phyloP scores from a whole-genome alignment of 805 yeast species.

The Saturnispora diversa region DNA sequence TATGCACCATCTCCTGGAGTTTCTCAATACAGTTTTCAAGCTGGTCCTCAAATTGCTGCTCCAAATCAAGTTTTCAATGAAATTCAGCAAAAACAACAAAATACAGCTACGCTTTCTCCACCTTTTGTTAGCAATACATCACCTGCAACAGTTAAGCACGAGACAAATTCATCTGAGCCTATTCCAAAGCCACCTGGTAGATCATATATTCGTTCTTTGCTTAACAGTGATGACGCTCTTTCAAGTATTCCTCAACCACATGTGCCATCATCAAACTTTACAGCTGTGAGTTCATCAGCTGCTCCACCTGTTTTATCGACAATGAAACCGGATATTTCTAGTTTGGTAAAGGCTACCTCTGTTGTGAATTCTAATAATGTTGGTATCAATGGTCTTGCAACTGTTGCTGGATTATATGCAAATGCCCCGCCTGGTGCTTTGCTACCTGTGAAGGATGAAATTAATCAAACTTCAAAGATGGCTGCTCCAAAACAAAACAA shows the following conservation, averaged over 20 bases:
- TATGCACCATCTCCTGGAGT: background rate
- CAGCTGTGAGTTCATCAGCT: background rate
- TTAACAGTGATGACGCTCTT: conserved; percentile 8
- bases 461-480: conserved; percentile 5
- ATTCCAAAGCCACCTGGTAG: conserved; percentile 6
- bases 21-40: background rate
- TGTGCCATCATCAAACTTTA: background rate
- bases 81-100: too few species aligned
- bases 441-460: background rate
- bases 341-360: conserved; percentile 1
- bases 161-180: background rate
- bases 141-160: background rate
- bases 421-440: background rate
- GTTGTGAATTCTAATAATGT: background rate
- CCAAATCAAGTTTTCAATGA: background rate
- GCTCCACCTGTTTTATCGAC: background rate
- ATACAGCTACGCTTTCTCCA: too few species aligned
- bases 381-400: conserved; percentile 9
- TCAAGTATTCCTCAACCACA: background rate
- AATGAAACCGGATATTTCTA: background rate
- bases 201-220: conserved; percentile 4
- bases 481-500: conserved; percentile 15
- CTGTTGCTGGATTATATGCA: conserved; percentile 10
- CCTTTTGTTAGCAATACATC: too few species aligned
- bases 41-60: background rate